phyloP scores from a whole-genome alignment of 192 early-diverging fungal genomes.

The Entomortierella chlamydospora region DNA sequence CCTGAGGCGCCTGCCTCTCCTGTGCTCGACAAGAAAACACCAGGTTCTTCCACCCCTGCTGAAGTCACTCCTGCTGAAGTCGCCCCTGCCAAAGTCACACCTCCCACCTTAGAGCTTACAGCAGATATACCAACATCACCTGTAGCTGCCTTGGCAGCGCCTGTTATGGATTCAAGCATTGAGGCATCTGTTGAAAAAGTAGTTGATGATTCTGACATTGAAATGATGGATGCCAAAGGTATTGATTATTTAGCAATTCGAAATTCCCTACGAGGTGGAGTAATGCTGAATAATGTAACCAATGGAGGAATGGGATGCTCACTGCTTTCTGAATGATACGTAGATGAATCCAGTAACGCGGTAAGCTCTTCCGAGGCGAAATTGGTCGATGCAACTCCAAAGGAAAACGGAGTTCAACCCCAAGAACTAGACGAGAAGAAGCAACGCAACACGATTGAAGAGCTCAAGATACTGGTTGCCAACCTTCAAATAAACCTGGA shows the following conservation, averaged over 20 bases:
- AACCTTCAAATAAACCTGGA: slow-evolving; percentile 5
- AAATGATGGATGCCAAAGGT: slow-evolving; percentile 11
- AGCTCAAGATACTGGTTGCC: slow-evolving; percentile 3
- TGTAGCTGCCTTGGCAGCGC: background rate
- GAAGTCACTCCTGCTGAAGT: background rate
- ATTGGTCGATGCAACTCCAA: background rate
- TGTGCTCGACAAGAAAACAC: background rate
- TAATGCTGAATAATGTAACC: background rate
- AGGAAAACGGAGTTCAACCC: slow-evolving; percentile 9
- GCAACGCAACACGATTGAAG: background rate
- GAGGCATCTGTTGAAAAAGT: background rate
- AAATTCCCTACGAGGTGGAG: background rate
- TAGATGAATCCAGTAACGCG: background rate
- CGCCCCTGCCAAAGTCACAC: no score
- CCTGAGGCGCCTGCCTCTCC: background rate
- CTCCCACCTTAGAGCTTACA: background rate
- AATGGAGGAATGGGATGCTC: background rate
- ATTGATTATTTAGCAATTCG: background rate
- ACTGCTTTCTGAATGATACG: background rate
- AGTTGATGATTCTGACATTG: slow-evolving; percentile 10
- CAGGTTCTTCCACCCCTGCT: background rate
- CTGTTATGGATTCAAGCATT: background rate
- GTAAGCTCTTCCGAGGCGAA: background rate
- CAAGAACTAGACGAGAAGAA: background rate
- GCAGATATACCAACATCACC: slow-evolving; percentile 1